A percentile compares a stretch with the other conserved stretches of the same genome.
These are phyloP conservation scores for Puccinellia tenuiflora DNA, from an alignment of 176 grass and related monocot species.

Conservation along the genomic window DNA sequence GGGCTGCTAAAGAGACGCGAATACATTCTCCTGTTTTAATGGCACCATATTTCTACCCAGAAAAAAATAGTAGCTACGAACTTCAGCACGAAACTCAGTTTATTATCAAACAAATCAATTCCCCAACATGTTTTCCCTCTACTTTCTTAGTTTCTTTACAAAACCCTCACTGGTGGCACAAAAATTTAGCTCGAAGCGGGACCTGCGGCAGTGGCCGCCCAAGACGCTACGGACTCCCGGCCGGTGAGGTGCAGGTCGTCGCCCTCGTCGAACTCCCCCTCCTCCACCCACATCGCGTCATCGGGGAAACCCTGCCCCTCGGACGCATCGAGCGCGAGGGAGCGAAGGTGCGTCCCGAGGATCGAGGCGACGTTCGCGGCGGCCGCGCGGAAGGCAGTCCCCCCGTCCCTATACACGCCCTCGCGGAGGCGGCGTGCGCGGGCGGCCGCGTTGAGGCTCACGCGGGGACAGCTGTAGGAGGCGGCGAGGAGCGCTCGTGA, in stretches of 20 bases:
- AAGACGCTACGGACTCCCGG: conserved; percentile 31
- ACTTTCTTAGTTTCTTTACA: not conserved
- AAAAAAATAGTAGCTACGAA: not conserved
- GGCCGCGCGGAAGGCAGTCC: conserved; percentile 21
- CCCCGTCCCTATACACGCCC: not conserved
- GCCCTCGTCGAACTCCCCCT: conserved; percentile 44
- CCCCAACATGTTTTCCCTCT: not conserved
- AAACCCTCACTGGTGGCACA: not conserved
- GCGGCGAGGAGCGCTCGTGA: conserved; percentile 41
- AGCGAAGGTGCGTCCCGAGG: conserved; percentile 28
- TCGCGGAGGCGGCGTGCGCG: conserved; percentile 28
- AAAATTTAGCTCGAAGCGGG: not conserved
- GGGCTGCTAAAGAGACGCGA: not conserved
- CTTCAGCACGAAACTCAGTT: not conserved
- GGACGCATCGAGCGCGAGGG: conserved; percentile 45
- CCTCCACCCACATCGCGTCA: conserved; percentile 35
- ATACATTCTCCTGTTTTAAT: not conserved
- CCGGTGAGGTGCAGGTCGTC: conserved; percentile 63
- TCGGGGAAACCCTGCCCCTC: conserved; percentile 9
- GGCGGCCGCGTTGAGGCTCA: conserved; percentile 29
- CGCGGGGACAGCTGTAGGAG: conserved; percentile 35
- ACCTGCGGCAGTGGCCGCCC: conserved; percentile 36
- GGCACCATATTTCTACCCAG: not conserved
- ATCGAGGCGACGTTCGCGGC: conserved; percentile 41
- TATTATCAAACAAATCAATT: not conserved